These are phyloP conservation scores for Groenewaldozyma auringiensis DNA, from an alignment of 1,139 yeast genomes.

Conservation along the genomic window DNA sequence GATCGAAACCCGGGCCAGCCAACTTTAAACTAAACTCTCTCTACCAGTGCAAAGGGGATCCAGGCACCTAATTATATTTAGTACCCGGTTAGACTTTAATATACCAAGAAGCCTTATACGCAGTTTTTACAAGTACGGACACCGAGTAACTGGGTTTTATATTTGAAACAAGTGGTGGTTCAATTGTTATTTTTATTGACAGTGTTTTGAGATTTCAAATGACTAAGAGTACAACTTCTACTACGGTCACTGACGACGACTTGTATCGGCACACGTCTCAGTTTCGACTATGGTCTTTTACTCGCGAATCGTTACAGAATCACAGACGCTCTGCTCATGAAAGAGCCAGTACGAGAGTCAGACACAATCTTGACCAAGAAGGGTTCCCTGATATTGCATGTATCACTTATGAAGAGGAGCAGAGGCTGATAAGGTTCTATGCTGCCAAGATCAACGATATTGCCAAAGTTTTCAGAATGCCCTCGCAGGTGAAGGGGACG, in stretches of 20 bases:
- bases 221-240: constrained; percentile 4
- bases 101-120: too few species aligned
- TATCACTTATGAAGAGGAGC: constrained; percentile 56
- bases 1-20: too few species aligned
- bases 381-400: constrained; percentile 40
- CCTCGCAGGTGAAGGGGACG: constrained; percentile 68
- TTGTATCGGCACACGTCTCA: constrained; percentile 82
- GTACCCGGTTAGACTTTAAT: too few species aligned
- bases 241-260: constrained; percentile 54
- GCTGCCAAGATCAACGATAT: constrained; percentile 61
- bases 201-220: too few species aligned
- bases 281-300: constrained; percentile 77
- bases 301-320: constrained; percentile 45
- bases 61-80: too few species aligned
- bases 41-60: too few species aligned
- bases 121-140: too few species aligned
- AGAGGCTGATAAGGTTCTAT: constrained; percentile 56
- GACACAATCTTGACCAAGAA: constrained; percentile 29
- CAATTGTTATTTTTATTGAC: too few species aligned
- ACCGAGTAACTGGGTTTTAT: too few species aligned
- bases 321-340: constrained; percentile 44
- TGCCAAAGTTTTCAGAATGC: constrained; percentile 49
- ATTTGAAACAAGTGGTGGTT: too few species aligned
- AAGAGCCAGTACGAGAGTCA: constrained; percentile 41
- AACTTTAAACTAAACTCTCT: too few species aligned